phyloP scores from a whole-genome alignment of 129 eudicot species.

The Artemisia annua region DNA sequence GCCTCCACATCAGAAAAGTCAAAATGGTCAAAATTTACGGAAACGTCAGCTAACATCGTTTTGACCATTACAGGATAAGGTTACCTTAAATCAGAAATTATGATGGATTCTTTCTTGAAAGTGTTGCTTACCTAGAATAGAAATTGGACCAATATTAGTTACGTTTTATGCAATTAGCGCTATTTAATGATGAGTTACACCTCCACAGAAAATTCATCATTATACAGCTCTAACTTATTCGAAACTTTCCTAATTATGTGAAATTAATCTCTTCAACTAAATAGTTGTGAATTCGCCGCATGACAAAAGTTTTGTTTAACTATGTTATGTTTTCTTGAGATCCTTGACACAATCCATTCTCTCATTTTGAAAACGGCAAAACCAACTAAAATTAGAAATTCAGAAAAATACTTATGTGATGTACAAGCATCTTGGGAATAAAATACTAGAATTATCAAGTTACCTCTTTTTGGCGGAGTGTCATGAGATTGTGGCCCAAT shows the following conservation, averaged over 20 bases:
- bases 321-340: too few species aligned
- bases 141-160: background rate
- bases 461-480: conserved; percentile 94
- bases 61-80: background rate
- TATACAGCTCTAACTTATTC: background rate
- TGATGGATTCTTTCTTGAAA: background rate
- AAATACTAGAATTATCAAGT: background rate
- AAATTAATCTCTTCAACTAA: too few species aligned
- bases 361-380: too few species aligned
- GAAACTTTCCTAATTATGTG: background rate
- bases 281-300: too few species aligned
- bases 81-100: background rate
- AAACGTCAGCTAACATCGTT: background rate
- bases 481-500: conserved; percentile 83
- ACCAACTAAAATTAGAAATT: too few species aligned
- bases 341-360: too few species aligned
- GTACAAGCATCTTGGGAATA: conserved; percentile 3
- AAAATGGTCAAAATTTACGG: conserved; percentile 1
- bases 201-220: background rate
- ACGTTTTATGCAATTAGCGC: background rate
- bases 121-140: background rate
- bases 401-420: too few species aligned
- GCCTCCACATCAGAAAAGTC: conserved; percentile 10
- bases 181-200: background rate
- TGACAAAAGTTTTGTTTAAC: too few species aligned